Base-by-base conservation (phyloP, 31 red algal genomes). In the Odonthalia washingtoniensis region DNA sequence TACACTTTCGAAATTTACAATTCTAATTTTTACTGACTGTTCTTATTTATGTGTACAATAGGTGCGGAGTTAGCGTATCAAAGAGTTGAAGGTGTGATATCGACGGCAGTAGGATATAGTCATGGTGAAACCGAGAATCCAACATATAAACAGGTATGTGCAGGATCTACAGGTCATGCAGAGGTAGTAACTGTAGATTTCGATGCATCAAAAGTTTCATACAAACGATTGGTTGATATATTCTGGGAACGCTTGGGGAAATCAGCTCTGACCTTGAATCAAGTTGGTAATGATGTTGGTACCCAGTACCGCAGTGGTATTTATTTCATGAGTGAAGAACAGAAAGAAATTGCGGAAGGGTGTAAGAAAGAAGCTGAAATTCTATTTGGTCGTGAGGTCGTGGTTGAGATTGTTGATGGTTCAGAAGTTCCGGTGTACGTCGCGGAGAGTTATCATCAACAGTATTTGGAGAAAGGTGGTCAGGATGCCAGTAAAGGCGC, bases 281-380 rank as follows among this genome's bases (percentile, higher is more conserved):
- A 93, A 44, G 90, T 93, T 37, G 96, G 96, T 1, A 98, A 98
- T 74, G 95, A 97, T 64, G 75, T 89, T 53, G 96, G 96, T 27
- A 95, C 92, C 12, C 96, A 98, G 61, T 98, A 98, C 72, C 92
- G 96, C 21, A 90, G 89, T 67, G 96, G 85, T 5, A 95, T 98
- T 42, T 95, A 94, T 46, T 95, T 74, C 33, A 33, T 66, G 46
- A 85, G 76, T 46, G 96, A 95, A 0, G 39, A 61, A 31, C 92
- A 98, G 74, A 61, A 42, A 30, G 41, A 76, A 1, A 46, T 80
- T 5, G 96, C 89, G 5, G 83, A 91, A n/a, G 91, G 63, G 24
- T 90, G 70, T 28, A 83, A 49, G 39, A 77, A 85, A 45, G 0
- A 69, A 6, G 78, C 88, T 1, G 67, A 77, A 33, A 86, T 70